Base-by-base conservation (phyloP, 495 filamentous ascomycete genomes). In the Penicillium soppii region DNA sequence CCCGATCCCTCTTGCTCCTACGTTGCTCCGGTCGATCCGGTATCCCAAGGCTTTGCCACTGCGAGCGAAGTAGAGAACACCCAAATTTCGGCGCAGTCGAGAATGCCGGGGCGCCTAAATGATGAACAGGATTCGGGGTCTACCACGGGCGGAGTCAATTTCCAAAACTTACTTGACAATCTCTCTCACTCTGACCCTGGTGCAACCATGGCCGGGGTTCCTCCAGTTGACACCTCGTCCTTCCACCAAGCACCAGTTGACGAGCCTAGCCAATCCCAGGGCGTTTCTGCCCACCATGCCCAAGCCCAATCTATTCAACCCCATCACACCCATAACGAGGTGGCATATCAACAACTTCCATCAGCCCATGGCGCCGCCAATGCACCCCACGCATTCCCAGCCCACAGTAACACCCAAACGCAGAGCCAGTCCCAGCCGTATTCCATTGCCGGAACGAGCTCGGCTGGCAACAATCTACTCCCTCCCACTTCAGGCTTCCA, bases 401-500 rank as follows among this genome's bases (percentile, higher is more conserved):
- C 69, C 56, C 69, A 73, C 47, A 70, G 68, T 69, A 73, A 68
- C 63, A 36, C 43, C 40, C 52, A 26, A 7, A 1, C 57, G 36
- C 73, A 77, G 52, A 73, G 71, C 52, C 65, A 74, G 61, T 65
- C 72, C 37, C 57, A 62, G 32, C 66, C 79, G 43, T 57, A 23
- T 32, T 6, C 76, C 7, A 71, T 83, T 56, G 54, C 75, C 47
- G 67, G 73, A 21, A 77, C 74, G 43, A 72, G 79, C 42, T 72
- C 77, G 53, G 80, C 80, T 39, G 67, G 74, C 43, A 75, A 75
- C 59, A 75, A 73, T 37, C 62, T 87, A 15, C 82, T 82, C 46
- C 83, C 83, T 7, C 84, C 85, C 22, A 58, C 77, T 41, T 74
- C 80, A 23, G 75, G 75, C 20, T 83, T 83, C 63, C 75, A 82